Base-by-base conservation (phyloP, 495 filamentous ascomycete species). In the Melanomma pulvis-pyrius region DNA sequence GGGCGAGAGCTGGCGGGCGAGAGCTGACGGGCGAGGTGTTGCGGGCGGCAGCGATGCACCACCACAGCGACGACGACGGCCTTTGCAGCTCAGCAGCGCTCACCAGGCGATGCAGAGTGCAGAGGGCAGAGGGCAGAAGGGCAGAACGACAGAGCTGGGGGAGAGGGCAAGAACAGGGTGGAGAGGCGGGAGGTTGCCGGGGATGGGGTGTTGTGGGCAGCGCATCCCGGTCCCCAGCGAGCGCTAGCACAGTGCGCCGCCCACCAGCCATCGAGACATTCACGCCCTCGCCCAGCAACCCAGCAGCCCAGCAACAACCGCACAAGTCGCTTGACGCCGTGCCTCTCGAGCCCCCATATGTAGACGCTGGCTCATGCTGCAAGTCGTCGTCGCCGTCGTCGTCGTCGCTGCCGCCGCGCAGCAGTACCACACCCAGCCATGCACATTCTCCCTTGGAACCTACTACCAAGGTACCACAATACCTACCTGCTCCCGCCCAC, bases 21-120 rank as follows among this genome's bases (percentile, higher is more conserved):
- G 47, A 26, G 29, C 57, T 60, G 57, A 39, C 1, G 32, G n/a
- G 17, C 39, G 39, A 44, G 39, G 39, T 44, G 39, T 44, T 44
- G 39, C n/a, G 9, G n/a, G 39, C 39, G 39, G 39, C 8, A 44
- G 39, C 39, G 39, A 44, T 3, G 9, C 3, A 44, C 39, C 39
- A 44, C 39, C 39, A n/a, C n/a, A 44, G 39, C 39, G 39, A 11
- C 8, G 39, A 15, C 39, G 39, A 44, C 39, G 17, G 39, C 39
- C 39, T 44, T 6, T 36, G 6, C 32, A 6, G 39, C 2, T 15
- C 39, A 44, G 39, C 39, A 15, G 39, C 39, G 39, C 39, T 44
- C 39, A 44, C 8, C 8, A 15, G 39, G 39, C 9, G 9, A 4
- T 5, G 30, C 12, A 34, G 30, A 34, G 4, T 4, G 30, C 24